Percentiles rank a stretch among this genome's conserved stretches.
phyloP scores from a whole-genome alignment of 1,284 basidiomycete species.

The Hemileia vastatrix region DNA sequence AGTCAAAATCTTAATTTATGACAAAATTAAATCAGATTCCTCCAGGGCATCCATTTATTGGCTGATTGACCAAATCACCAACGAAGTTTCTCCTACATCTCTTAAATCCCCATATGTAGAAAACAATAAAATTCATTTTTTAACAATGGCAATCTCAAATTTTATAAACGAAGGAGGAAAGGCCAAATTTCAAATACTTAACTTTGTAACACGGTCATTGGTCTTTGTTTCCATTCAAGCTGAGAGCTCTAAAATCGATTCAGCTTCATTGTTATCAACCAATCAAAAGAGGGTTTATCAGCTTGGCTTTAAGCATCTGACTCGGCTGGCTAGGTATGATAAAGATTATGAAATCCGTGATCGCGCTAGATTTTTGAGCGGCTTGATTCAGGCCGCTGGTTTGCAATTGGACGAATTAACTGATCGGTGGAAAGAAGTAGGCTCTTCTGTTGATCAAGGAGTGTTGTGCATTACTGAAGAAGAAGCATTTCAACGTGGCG shows the following conservation, averaged over 20 bases:
- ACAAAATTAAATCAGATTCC: constrained; percentile 10
- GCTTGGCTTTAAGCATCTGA: constrained; percentile 21
- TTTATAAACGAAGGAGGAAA: constrained; percentile 15
- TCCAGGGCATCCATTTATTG: constrained; percentile 11
- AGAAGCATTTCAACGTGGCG: constrained; percentile 11
- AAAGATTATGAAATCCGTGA: constrained; percentile 76
- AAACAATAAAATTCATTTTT: constrained; percentile 8
- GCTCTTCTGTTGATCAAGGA: not conserved
- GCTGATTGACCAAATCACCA: too few relatives aligned
- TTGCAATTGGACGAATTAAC: constrained; percentile 1
- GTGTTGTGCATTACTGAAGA: constrained; percentile 4
- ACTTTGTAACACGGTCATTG: constrained; percentile 5
- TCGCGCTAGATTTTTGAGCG: constrained; percentile 66
- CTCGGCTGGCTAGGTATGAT: constrained; percentile 70
- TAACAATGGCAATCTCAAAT: constrained; percentile 13
- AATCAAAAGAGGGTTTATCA: constrained; percentile 13
- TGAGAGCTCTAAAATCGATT: constrained; percentile 40
- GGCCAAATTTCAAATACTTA: constrained; percentile 11
- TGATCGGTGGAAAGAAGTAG: constrained; percentile 8
- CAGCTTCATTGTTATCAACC: constrained; percentile 36
- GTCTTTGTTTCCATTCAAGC: constrained; percentile 60
- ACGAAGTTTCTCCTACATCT: too few relatives aligned
- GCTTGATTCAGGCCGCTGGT: constrained; percentile 46
- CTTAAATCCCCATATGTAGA: too few relatives aligned
- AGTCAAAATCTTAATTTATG: constrained; percentile 4